phyloP scores from a whole-genome alignment of 2,329 filamentous ascomycete genomes.

The Colletotrichum horii region DNA sequence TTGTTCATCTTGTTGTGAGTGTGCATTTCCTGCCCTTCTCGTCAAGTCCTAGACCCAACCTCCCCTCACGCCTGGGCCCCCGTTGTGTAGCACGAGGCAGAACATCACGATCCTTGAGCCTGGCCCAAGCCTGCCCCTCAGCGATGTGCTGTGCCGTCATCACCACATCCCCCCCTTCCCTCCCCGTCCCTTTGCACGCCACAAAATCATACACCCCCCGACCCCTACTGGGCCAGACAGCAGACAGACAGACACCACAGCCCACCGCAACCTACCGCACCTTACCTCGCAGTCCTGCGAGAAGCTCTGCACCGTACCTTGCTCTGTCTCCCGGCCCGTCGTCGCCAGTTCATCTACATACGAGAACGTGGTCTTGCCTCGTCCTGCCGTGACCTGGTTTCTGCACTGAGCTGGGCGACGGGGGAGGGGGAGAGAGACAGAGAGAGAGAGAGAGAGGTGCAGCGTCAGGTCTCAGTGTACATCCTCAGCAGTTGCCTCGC shows the following conservation, averaged over 20 bases:
- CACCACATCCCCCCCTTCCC: conserved; percentile 18
- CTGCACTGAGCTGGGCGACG: not conserved
- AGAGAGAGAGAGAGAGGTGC: not conserved
- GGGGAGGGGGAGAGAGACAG: not conserved
- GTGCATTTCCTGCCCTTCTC: not conserved
- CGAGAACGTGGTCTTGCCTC: conserved; percentile 2
- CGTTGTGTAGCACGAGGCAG: conserved; percentile 1
- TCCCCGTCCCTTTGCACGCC: not conserved
- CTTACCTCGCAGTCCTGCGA: not conserved
- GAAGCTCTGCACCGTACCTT: not conserved
- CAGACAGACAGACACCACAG: not conserved
- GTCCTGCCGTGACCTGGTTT: not conserved
- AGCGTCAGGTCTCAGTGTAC: not conserved
- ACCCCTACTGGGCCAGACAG: not conserved
- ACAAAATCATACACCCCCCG: not conserved
- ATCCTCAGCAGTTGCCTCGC: not conserved
- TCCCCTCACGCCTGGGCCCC: not conserved
- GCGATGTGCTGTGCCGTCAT: conserved; percentile 23
- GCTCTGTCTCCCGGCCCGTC: conserved; percentile 15
- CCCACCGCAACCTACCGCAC: not conserved
- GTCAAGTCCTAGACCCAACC: not conserved
- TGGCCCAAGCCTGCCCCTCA: conserved; percentile 18
- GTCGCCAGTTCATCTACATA: conserved; percentile 7
- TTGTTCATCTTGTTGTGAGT: conserved; percentile 2
- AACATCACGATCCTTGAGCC: conserved; percentile 18